Base-by-base conservation (phyloP, 2,329 filamentous ascomycete species). In the Dactylellina leptospora region DNA sequence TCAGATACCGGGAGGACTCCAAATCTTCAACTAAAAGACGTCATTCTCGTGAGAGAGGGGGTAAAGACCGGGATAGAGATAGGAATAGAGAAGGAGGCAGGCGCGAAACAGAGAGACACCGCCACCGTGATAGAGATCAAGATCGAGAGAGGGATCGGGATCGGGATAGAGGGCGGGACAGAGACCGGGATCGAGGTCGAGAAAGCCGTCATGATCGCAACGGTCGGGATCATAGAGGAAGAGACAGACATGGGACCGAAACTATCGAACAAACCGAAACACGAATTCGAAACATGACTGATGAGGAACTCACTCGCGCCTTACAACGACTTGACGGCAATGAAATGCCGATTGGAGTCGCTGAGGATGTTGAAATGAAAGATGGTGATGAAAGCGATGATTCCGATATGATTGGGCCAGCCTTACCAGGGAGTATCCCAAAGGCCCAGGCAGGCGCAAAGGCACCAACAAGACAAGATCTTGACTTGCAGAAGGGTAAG, bases 381-480 rank as follows among this genome's bases (percentile, higher is more conserved):
- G 61, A 71, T 10, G 74, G 73, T 27, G 75, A 73, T 18, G 76
- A 77, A 28, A 75, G 74, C 20, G 85, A 87, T 1, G 86, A 87
- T 20, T 87, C 89, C 22, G 68, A 72, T 22, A 85, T 84, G 33
- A 88, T 88, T 75, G 88, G 80, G 3, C 82, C 82, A 0, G 77
- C 75, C 2, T 73, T 80, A 5, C 80, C 79, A 1, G 74, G 78
- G 74, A 61, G 61, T 16, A 61, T 74, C n/a, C 40, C 51, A 18
- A 73, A 44, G 22, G 73, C 74, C 28, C 53, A 76, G 66, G 74
- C 75, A 81, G 91, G 80, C 77, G 90, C 81, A 77, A 84, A 79
- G 6, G 88, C 93, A 38, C 92, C 93, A 0, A 88, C 82, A 2
- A 80, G 88, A 11, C 84, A 92, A 74, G 93, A 97, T 79, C 82